Conservation (phyloP, 2,329 filamentous ascomycete species). For the Emericellopsis atlantica region DNA sequence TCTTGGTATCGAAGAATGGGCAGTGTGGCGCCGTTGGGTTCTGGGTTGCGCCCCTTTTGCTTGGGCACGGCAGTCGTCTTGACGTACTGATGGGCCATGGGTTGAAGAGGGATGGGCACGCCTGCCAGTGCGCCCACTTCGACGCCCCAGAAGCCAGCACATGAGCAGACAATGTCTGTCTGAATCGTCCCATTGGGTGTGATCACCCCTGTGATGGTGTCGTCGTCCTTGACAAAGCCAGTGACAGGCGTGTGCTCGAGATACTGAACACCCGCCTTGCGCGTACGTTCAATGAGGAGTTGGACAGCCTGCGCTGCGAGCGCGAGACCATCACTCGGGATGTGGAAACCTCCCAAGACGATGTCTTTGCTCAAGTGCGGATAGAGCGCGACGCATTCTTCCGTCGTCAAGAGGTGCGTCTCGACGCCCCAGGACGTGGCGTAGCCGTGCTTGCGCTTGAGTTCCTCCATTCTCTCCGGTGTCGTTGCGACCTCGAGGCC, state of each 20-base stretch:
- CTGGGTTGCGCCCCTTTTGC: slow-evolving; percentile 19
- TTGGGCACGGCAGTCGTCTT: slow-evolving; percentile 42
- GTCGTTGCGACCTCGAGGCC: slow-evolving; percentile 52
- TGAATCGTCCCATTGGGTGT: slow-evolving; percentile 34
- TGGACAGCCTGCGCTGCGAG: slow-evolving; percentile 49
- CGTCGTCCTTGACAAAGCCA: slow-evolving; percentile 34
- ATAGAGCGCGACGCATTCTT: slow-evolving; percentile 40
- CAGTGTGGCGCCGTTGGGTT: slow-evolving; percentile 33
- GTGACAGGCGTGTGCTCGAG: slow-evolving; percentile 43
- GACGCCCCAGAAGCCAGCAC: slow-evolving; percentile 54
- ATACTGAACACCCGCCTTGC: slow-evolving; percentile 44
- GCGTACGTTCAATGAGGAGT: slow-evolving; percentile 44
- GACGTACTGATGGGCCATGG: slow-evolving; percentile 50
- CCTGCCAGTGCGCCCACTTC: slow-evolving; percentile 51
- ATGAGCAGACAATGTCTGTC: slow-evolving; percentile 49
- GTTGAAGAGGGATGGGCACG: slow-evolving; percentile 42
- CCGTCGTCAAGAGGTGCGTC: slow-evolving; percentile 32
- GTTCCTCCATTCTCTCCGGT: slow-evolving; percentile 41
- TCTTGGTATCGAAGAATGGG: slow-evolving; percentile 53
- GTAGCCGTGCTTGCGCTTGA: slow-evolving; percentile 50
- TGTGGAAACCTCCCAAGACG: slow-evolving; percentile 45
- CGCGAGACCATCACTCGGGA: slow-evolving; percentile 48
- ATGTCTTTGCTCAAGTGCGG: slow-evolving; percentile 38
- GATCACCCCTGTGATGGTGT: slow-evolving; percentile 41
- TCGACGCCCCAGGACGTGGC: slow-evolving; percentile 49